phyloP scores from a whole-genome alignment of 2,329 filamentous ascomycete species.

The Curvularia eragrostidis region DNA sequence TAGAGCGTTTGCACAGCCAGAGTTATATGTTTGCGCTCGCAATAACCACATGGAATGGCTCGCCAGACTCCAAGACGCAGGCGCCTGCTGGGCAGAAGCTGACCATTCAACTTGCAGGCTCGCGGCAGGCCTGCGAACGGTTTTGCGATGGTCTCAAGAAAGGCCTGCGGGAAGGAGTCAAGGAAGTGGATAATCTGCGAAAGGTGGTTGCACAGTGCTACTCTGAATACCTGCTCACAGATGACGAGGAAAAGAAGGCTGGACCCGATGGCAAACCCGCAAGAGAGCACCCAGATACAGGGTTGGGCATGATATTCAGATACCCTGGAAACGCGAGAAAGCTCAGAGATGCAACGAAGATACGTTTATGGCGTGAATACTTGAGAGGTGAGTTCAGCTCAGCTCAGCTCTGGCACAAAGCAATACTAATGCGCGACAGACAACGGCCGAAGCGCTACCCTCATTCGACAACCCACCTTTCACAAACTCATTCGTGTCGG shows the following conservation, averaged over 20 bases:
- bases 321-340: slow-evolving; percentile 97
- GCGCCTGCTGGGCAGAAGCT: slow-evolving; percentile 76
- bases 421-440: slow-evolving; percentile 57
- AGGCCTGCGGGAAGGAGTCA: slow-evolving; percentile 83
- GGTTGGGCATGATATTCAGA: slow-evolving; percentile 87
- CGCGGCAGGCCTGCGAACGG: slow-evolving; percentile 85
- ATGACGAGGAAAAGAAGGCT: slow-evolving; percentile 48
- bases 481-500: slow-evolving; percentile 97
- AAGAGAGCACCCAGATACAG: slow-evolving; percentile 80
- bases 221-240: slow-evolving; percentile 66
- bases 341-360: slow-evolving; percentile 92
- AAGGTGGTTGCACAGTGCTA: slow-evolving; percentile 84
- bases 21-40: slow-evolving; percentile 91
- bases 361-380: slow-evolving; percentile 97
- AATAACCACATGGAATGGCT: slow-evolving; percentile 90
- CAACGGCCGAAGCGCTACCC: slow-evolving; percentile 89
- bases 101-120: slow-evolving; percentile 88
- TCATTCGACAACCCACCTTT: slow-evolving; percentile 95
- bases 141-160: slow-evolving; percentile 97
- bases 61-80: slow-evolving; percentile 51
- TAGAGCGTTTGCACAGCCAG: slow-evolving; percentile 91
- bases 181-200: slow-evolving; percentile 84
- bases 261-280: slow-evolving; percentile 54
- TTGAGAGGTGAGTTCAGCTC: slow-evolving; percentile 62
- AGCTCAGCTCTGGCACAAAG: neutral